Conservation (phyloP, 345 rosid species). For the Brassica rapa region DNA sequence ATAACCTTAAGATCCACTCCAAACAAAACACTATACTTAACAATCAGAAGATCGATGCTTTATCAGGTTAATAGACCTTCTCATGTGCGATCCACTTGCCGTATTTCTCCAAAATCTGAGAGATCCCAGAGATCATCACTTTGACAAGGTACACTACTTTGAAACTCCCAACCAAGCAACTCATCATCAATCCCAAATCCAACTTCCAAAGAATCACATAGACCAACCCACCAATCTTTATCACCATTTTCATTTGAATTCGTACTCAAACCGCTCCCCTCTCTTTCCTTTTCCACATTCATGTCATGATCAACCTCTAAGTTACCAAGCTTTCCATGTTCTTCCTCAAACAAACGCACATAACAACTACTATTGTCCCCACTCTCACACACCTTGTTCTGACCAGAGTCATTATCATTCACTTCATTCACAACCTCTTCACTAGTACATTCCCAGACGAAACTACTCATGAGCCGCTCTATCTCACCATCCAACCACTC, state of each 20-base stretch:
- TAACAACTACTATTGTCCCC: constrained; percentile 34
- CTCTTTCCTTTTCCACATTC: constrained; percentile 23
- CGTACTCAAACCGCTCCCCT: constrained; percentile 38
- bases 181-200: constrained; percentile 39
- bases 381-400: constrained; percentile 25
- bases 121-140: constrained; percentile 36
- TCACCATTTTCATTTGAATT: constrained; percentile 34
- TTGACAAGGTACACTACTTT: constrained; percentile 24
- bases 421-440: constrained; percentile 12
- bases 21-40: constrained; percentile 21
- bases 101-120: constrained; percentile 32
- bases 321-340: constrained; percentile 22
- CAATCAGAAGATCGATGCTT: constrained; percentile 15
- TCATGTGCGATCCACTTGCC: not conserved
- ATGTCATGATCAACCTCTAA: constrained; percentile 25
- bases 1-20: not conserved
- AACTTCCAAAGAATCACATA: constrained; percentile 18
- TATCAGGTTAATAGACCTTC: not conserved
- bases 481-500: constrained; percentile 78
- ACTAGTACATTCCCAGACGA: constrained; percentile 34
- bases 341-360: constrained; percentile 35
- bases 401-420: constrained; percentile 6
- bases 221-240: constrained; percentile 31
- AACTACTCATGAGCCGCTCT: constrained; percentile 45
- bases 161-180: constrained; percentile 47